phyloP scores from a whole-genome alignment of 371 early-diverging fungal genomes.

The Chytridiales sp. region DNA sequence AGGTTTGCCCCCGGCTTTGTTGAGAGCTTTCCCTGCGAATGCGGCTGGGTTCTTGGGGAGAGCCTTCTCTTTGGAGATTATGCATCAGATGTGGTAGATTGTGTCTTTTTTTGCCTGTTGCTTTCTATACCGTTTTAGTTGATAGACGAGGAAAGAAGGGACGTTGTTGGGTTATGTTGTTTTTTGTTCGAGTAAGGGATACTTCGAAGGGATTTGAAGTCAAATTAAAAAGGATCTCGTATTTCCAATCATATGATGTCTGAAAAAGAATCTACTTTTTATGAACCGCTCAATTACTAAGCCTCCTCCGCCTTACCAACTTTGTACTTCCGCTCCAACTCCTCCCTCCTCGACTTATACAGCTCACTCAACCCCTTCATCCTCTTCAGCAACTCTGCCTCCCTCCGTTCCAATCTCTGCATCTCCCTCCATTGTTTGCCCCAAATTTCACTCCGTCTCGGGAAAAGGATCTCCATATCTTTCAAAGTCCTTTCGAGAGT shows the following conservation, averaged over 20 bases:
- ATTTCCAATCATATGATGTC: no score
- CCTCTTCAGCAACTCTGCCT: slow-evolving; percentile 19
- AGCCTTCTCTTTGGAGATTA: slow-evolving; percentile 60
- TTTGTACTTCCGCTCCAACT: no score
- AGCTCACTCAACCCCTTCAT: slow-evolving; percentile 37
- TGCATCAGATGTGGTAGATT: slow-evolving; percentile 67
- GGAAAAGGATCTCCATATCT: slow-evolving; percentile 37
- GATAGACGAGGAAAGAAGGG: no score
- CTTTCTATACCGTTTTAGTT: no score
- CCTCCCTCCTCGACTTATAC: slow-evolving; percentile 22
- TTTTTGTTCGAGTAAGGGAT: no score
- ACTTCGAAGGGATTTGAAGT: no score
- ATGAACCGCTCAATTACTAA: no score
- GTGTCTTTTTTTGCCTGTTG: no score
- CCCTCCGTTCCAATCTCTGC: slow-evolving; percentile 29
- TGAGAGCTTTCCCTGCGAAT: slow-evolving; percentile 86
- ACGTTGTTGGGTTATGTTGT: no score
- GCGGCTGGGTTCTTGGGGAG: slow-evolving; percentile 71
- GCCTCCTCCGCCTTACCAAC: no score
- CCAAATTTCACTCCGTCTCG: slow-evolving; percentile 42
- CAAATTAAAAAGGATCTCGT: no score
- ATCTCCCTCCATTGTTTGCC: slow-evolving; percentile 36
- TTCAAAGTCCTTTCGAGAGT: slow-evolving; percentile 30
- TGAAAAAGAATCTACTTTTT: no score
- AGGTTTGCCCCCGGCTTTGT: slow-evolving; percentile 93